A percentile compares a stretch with the other conserved stretches of the same genome.
These are phyloP conservation scores for Sporothrix humicola DNA, from an alignment of 2,329 filamentous ascomycete genomes.

Conservation along the genomic window DNA sequence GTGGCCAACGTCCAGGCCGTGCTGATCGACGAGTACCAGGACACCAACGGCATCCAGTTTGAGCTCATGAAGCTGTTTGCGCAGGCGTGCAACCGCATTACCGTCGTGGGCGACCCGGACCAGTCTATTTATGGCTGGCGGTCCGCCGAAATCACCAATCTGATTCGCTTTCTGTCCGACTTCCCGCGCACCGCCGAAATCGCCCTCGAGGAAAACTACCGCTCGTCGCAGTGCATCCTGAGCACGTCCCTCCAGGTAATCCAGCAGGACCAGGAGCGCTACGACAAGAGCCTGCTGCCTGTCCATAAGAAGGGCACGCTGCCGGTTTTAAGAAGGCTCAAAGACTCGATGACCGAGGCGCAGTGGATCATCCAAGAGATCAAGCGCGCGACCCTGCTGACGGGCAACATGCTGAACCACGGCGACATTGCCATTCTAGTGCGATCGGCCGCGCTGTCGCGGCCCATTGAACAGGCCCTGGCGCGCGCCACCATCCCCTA, in stretches of 20 bases:
- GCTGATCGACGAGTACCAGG: conserved; percentile 96
- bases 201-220: conserved; percentile 90
- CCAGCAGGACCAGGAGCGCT: conserved; percentile 82
- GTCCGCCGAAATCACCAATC: conserved; percentile 88
- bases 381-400: conserved; percentile 70
- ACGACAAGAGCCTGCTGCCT: conserved; percentile 77
- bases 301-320: conserved; percentile 79
- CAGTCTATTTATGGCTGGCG: conserved; percentile 98
- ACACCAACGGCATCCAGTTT: conserved; percentile 94
- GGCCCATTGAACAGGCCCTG: conserved; percentile 82
- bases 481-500: conserved; percentile 84
- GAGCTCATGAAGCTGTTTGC: conserved; percentile 91
- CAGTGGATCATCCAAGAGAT: conserved; percentile 90
- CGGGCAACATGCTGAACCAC: conserved; percentile 72
- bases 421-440: conserved; percentile 86
- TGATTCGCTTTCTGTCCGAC: conserved; percentile 75
- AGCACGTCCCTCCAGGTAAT: conserved; percentile 82
- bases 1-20: conserved; percentile 90
- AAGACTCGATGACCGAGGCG: conserved; percentile 73
- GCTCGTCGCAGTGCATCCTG: conserved; percentile 86
- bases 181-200: conserved; percentile 82
- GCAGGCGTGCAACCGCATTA: conserved; percentile 74
- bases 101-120: conserved; percentile 94
- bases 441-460: conserved; percentile 80
- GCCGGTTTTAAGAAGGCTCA: conserved; percentile 79